Conservation (phyloP, 495 filamentous ascomycete species). For the Eremomyces bilateralis region DNA sequence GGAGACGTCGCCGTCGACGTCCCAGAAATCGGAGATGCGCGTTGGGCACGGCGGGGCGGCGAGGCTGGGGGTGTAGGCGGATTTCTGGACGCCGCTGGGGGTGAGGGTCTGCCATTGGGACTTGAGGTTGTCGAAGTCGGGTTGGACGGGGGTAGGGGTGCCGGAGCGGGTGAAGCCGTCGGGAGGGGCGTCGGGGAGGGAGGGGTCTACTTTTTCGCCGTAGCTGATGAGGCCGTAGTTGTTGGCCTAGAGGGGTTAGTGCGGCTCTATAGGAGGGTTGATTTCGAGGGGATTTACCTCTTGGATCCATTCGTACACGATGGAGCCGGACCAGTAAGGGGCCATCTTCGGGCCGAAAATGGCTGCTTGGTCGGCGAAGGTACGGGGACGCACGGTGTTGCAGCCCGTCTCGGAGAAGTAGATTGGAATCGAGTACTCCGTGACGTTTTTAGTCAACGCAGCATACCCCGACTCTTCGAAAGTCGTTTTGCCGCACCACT, state of each 20-base stretch:
- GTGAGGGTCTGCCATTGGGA: conserved; percentile 51
- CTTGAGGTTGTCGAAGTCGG: conserved; percentile 62
- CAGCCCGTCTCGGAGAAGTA: conserved; percentile 23
- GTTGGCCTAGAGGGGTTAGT: too few species aligned
- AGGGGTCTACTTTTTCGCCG: conserved; percentile 29
- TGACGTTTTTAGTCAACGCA: conserved; percentile 35
- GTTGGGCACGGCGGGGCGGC: conserved; percentile 50
- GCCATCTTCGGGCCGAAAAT: conserved; percentile 58
- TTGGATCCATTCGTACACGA: conserved; percentile 81
- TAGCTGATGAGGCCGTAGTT: conserved; percentile 72
- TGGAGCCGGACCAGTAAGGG: conserved; percentile 56
- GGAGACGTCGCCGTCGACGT: conserved; percentile 40
- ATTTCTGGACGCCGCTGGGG: conserved; percentile 42
- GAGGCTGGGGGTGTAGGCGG: conserved; percentile 38
- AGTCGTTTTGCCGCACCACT: conserved; percentile 55
- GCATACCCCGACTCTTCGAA: conserved; percentile 50
- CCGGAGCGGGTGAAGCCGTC: conserved; percentile 50
- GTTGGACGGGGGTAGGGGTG: conserved; percentile 48
- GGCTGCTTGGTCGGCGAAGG: conserved; percentile 53
- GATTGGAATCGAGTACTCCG: conserved; percentile 45
- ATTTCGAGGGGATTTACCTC: too few species aligned
- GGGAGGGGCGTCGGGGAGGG: conserved; percentile 27
- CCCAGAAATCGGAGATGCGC: conserved; percentile 47
- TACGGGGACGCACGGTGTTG: conserved; percentile 40
- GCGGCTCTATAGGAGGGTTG: too few species aligned